phyloP scores from a whole-genome alignment of 169 alveolate species.

The Eimeria maxima region DNA sequence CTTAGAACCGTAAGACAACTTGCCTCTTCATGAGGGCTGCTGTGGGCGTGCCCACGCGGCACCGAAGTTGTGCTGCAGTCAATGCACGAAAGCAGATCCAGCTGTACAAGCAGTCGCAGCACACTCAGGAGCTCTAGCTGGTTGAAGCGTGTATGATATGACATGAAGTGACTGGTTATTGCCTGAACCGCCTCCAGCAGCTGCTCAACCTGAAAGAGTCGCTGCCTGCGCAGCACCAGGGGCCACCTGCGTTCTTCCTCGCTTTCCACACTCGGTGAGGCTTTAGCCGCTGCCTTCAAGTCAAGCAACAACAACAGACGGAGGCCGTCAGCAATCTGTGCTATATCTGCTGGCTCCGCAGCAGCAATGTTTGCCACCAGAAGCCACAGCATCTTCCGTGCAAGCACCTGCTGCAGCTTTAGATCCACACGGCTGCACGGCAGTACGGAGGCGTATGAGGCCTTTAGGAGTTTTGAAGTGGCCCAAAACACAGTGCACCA shows the following conservation, averaged over 20 bases:
- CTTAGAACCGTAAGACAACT: neutral
- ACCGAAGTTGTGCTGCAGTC: neutral
- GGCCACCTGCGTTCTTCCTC: neutral
- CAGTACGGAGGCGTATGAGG: neutral
- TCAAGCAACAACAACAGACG: constrained; percentile 48
- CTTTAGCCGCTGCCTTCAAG: neutral
- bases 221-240: constrained; percentile 31
- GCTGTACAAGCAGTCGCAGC: constrained; percentile 54
- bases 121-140: neutral
- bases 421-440: neutral
- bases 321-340: constrained; percentile 36
- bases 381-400: neutral
- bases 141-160: neutral
- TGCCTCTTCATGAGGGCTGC: neutral
- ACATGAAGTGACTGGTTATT: constrained; percentile 24
- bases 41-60: neutral
- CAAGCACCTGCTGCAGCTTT: neutral
- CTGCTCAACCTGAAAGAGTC: neutral
- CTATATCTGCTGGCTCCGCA: constrained; percentile 1
- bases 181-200: constrained; percentile 1
- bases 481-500: constrained; percentile 72
- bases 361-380: neutral
- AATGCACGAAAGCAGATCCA: constrained; percentile 18
- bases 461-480: constrained; percentile 9
- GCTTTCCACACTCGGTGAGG: neutral